Evolutionary conservation across 2,329 filamentous ascomycete genomes (phyloP), one percentile per base, ranked within the genome.

Genomic region (Diaporthe velutina): DNA sequence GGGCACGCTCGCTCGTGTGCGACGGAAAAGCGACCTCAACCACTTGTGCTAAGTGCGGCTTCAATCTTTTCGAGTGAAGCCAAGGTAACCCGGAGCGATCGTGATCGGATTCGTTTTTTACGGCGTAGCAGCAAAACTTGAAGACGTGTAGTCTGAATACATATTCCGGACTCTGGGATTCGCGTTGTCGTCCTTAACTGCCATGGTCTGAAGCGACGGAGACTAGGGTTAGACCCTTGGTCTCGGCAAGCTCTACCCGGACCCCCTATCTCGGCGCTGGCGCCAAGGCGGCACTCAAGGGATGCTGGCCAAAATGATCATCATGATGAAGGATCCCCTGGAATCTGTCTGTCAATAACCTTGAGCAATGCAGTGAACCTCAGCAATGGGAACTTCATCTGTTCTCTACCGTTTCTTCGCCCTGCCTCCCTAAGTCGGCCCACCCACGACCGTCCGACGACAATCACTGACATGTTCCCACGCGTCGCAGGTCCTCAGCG

Each of bases 401-500:
- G 42, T 48, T 38, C 40, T 71, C 28, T 33, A 52, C 17, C n/a
- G 6, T 28, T 60, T 60, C 40, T 57, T 60, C 30, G 64, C 50
- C 35, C 45, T 50, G 50, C 57, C 55, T 58, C 45, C 57, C 38
- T 64, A 54, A 35, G 30, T 40, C 50, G 68, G 35, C 35, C 48
- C 2, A 40, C 25, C 25, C 40, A 42, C 19, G 58, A 30, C 40
- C 22, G 30, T 38, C 40, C 55, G 45, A 54, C 71, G n/a, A 73
- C 60, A 45, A 61, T 40, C 58, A 58, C 25, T 54, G 33, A 25
- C 25, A 75, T 76, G 75, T 76, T 75, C 33, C 75, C 73, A 48
- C 75, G 75, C 50, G 64, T 76, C 50, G 71, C 66, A 33, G 66
- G 75, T 38, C 74, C 74, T 15, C 76, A 68, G 52, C 75, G 76